Conservation (phyloP, 2,329 filamentous ascomycete species). For the Gaeumannomyces sp. region DNA sequence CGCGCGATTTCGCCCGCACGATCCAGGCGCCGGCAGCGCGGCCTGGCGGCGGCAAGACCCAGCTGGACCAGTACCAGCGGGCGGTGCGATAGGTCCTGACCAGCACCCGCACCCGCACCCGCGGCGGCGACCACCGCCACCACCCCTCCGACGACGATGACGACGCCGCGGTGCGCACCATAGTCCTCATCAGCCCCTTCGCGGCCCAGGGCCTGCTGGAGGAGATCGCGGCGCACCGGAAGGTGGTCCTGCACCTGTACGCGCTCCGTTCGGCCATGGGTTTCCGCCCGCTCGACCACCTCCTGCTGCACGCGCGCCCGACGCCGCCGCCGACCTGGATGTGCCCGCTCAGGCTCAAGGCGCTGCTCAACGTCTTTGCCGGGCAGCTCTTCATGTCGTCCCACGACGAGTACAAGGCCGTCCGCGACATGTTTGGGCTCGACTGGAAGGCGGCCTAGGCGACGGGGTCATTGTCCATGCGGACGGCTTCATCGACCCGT, state of each 20-base stretch:
- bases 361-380: slow-evolving; percentile 58
- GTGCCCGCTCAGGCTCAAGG: slow-evolving; percentile 25
- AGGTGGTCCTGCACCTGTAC: slow-evolving; percentile 45
- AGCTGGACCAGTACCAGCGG: slow-evolving; percentile 18
- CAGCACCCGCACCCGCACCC: slow-evolving; percentile 16
- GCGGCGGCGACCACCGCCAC: no score
- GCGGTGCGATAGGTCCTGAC: slow-evolving; percentile 50
- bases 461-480: neutral
- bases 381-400: slow-evolving; percentile 58
- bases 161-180: slow-evolving; percentile 11
- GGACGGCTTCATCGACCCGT: slow-evolving; percentile 5
- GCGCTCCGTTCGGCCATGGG: slow-evolving; percentile 35
- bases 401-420: slow-evolving; percentile 45
- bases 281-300: slow-evolving; percentile 34
- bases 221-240: slow-evolving; percentile 25
- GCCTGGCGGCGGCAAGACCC: neutral
- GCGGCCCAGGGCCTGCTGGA: slow-evolving; percentile 50
- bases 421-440: slow-evolving; percentile 45
- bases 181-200: slow-evolving; percentile 54
- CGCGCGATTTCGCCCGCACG: slow-evolving; percentile 43
- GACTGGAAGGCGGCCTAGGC: neutral
- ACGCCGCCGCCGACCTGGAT: slow-evolving; percentile 10
- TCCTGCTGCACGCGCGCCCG: slow-evolving; percentile 38
- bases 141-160: slow-evolving; percentile 5
- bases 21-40: neutral